A percentile compares a stretch with the other conserved stretches of the same genome.
Evolutionary conservation across 225 moss, liverwort and hornwort genomes (phyloP).

Genomic region (Straminergon stramineum): DNA sequence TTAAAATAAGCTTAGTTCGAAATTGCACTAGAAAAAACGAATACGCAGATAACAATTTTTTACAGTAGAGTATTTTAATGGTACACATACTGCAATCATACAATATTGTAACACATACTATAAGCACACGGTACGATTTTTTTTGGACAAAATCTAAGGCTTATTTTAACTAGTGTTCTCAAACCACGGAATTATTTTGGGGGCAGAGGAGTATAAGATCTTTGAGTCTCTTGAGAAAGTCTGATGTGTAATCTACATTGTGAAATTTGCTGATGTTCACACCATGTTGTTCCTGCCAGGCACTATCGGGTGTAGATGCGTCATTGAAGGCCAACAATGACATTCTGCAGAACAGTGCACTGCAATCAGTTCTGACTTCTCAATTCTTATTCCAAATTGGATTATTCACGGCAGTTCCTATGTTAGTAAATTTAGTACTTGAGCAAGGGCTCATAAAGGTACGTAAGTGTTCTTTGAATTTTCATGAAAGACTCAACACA

Average conservation of each 20-base stretch:
- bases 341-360: slow-evolving; percentile 56
- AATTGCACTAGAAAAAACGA: too few species aligned
- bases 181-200: too few species aligned
- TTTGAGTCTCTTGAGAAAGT: neutral
- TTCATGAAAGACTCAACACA: neutral
- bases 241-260: neutral
- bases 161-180: too few species aligned
- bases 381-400: slow-evolving; percentile 97
- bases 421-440: slow-evolving; percentile 80
- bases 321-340: slow-evolving; percentile 53
- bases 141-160: too few species aligned
- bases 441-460: slow-evolving; percentile 81
- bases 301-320: slow-evolving; percentile 82
- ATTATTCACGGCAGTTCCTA: slow-evolving; percentile 86
- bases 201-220: neutral
- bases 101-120: too few species aligned
- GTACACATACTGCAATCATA: too few species aligned
- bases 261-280: neutral
- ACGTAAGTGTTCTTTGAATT: neutral
- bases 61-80: too few species aligned
- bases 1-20: neutral
- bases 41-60: too few species aligned
- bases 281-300: slow-evolving; percentile 31
- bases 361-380: slow-evolving; percentile 72
- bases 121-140: too few species aligned